These are phyloP conservation scores for Trichophyton equinum DNA, from an alignment of 2,329 filamentous ascomycete genomes.

Conservation along the genomic window DNA sequence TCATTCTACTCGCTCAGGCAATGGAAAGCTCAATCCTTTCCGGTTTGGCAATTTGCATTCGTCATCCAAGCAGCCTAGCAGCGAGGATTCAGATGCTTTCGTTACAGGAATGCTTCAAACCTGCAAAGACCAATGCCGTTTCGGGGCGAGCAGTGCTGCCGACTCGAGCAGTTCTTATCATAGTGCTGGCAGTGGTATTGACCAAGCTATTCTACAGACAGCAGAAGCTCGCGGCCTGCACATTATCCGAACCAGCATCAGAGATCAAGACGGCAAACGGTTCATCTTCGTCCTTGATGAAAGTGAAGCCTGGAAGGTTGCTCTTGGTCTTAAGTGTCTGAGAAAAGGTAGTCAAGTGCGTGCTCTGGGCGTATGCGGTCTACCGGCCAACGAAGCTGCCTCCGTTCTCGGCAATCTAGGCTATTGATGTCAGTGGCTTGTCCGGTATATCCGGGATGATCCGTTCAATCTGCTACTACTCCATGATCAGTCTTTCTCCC, in stretches of 20 bases:
- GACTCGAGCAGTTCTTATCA: conserved; percentile 23
- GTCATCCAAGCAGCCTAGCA: conserved; percentile 42
- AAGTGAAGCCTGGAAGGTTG: conserved; percentile 51
- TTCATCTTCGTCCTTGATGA: conserved; percentile 50
- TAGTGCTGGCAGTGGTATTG: conserved; percentile 17
- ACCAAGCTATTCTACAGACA: conserved; percentile 23
- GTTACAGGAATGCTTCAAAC: conserved; percentile 49
- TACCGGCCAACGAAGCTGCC: conserved; percentile 36
- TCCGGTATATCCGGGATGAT: background rate
- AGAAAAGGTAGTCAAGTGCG: conserved; percentile 45
- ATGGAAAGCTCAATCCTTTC: conserved; percentile 23
- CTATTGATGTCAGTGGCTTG: conserved; percentile 15
- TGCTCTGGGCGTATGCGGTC: conserved; percentile 40
- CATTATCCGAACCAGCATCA: conserved; percentile 45
- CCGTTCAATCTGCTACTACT: background rate
- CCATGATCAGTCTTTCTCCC: background rate
- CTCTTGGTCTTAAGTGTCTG: conserved; percentile 44
- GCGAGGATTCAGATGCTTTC: conserved; percentile 55
- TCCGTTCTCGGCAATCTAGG: conserved; percentile 30
- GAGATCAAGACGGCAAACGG: conserved; percentile 48
- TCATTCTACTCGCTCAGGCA: conserved; percentile 19
- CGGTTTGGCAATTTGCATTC: conserved; percentile 37
- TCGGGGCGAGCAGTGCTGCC: conserved; percentile 31
- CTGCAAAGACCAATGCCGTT: conserved; percentile 53
- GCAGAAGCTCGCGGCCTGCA: conserved; percentile 38